Evolutionary conservation across 805 yeast species (phyloP).

Genomic region (Hanseniaspora pseudoguilliermondii): DNA sequence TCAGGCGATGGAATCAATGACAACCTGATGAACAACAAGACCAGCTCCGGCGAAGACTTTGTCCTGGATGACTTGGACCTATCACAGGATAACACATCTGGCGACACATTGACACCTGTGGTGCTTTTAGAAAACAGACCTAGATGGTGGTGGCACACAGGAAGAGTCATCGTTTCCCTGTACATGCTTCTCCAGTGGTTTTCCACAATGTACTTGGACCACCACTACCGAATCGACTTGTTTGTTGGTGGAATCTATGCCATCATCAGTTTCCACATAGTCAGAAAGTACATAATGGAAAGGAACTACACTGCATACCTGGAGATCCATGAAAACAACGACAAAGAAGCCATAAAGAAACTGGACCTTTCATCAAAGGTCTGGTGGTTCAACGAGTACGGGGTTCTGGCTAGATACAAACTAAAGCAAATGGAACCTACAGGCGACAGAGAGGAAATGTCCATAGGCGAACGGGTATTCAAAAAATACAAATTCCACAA

Average conservation of each 20-base stretch:
- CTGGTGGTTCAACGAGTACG: conserved; percentile 39
- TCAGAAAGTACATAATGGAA: conserved; percentile 30
- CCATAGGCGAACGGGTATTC: conserved; percentile 11
- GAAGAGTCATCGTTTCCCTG: conserved; percentile 26
- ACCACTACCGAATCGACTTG: conserved; percentile 56
- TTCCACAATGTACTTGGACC: conserved; percentile 63
- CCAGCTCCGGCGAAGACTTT: background rate
- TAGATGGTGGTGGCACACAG: conserved; percentile 8
- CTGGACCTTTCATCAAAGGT: conserved; percentile 50
- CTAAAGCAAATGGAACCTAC: conserved; percentile 29
- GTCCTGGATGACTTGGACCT: background rate
- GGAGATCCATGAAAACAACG: conserved; percentile 24
- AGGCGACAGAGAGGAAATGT: conserved; percentile 10
- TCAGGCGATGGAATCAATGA: background rate
- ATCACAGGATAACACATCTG: background rate
- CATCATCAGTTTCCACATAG: conserved; percentile 31
- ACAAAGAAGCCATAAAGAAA: conserved; percentile 37
- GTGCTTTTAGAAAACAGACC: background rate
- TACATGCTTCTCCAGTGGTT: conserved; percentile 56
- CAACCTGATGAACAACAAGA: background rate
- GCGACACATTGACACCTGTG: background rate
- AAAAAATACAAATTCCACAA: conserved; percentile 4
- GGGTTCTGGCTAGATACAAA: conserved; percentile 20
- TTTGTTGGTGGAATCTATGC: conserved; percentile 46
- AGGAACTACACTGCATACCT: conserved; percentile 16